Base-by-base conservation (phyloP, 2,329 filamentous ascomycete genomes). In the Ceratocystis ficicola region DNA sequence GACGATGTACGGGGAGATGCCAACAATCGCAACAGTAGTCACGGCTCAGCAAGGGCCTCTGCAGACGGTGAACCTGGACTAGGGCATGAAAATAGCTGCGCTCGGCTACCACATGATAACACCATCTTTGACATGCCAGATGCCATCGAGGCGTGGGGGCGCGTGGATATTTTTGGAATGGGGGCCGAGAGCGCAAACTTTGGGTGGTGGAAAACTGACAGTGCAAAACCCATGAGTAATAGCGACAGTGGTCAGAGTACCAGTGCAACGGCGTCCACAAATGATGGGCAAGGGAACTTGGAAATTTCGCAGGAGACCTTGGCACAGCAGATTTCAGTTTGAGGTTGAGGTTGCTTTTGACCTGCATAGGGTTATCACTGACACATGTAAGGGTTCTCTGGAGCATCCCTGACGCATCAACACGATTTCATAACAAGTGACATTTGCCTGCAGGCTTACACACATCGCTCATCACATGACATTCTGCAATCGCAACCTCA, bases 111-210 rank as follows among this genome's bases (percentile, higher is more conserved):
- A 59, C 0, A 82, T 60, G 82, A 84, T 69, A 74, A 74, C 69
- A 77, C 77, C 64, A 84, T 85, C 61, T 76, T 85, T 3, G 75
- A 79, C 64, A 76, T 75, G 36, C 75, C 28, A 5, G 50, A 63
- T n/a, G 59, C 66, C 8, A 52, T 67, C 6, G 44, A 61, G 8
- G 64, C 63, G 2, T 66, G 68, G 20, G 46, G 41, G 22, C n/a
- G 55, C 1, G 59, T 71, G 30, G 44, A 65, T 12, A 36, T 57
- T 46, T 62, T 68, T 12, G 65, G 48, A 6, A 63, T 70, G 32
- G 62, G 60, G 17, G 50, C 32, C 2, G 25, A 50, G n/a, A 70
- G 68, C 44, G 68, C 69, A 4, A 30, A 32, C 4, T 62, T 70
- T 25, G 60, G 63, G 5, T 62, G 70, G 48, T 62, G 70, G 48